These are phyloP conservation scores for Phalaenopsis aphrodite DNA, from an alignment of 106 monocot species.

Conservation along the genomic window DNA sequence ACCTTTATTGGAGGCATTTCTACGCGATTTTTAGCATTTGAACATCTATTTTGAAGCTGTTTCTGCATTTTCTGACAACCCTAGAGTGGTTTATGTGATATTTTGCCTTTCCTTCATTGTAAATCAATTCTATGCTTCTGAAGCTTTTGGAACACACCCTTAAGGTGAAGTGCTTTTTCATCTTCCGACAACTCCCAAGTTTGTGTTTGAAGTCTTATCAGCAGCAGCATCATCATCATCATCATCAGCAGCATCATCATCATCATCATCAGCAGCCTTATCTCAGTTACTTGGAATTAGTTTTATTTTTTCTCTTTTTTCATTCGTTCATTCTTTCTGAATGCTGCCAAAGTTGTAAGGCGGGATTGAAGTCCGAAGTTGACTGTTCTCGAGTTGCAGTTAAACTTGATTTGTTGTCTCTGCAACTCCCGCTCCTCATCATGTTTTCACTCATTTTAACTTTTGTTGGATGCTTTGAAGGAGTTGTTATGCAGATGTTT, in stretches of 20 bases:
- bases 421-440: background rate
- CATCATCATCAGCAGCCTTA: too few relatives aligned
- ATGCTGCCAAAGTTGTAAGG: too few relatives aligned
- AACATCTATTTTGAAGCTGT: background rate
- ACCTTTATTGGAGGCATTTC: background rate
- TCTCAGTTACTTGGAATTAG: too few relatives aligned
- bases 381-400: too few relatives aligned
- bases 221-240: too few relatives aligned
- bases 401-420: background rate
- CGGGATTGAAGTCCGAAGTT: too few relatives aligned
- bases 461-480: too few relatives aligned
- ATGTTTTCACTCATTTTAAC: background rate
- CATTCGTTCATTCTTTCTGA: too few relatives aligned
- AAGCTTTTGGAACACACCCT: background rate
- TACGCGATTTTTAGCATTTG: too few relatives aligned
- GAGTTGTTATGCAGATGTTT: background rate
- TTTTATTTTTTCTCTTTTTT: too few relatives aligned
- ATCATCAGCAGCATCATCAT: too few relatives aligned
- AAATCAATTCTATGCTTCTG: background rate
- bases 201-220: background rate
- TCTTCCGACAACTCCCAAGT: background rate
- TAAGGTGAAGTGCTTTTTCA: background rate
- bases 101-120: background rate
- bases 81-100: too few relatives aligned
- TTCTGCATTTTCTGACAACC: background rate